Base-by-base conservation (phyloP, 2,329 filamentous ascomycete species). In the Trichophyton schoenleinii region DNA sequence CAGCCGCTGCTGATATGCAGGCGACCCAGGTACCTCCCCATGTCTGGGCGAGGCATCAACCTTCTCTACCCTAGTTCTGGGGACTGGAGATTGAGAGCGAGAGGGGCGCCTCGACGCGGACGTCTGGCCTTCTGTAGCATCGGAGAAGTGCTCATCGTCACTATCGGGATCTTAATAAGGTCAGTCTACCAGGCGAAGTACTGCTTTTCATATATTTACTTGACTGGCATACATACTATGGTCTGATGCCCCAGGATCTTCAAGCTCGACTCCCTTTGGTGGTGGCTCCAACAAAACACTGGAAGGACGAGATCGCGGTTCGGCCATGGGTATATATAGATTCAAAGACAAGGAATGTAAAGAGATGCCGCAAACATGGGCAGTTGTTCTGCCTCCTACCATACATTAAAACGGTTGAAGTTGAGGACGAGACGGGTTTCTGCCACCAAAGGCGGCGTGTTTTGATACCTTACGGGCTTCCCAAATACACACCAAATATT, bases 121-220 rank as follows among this genome's bases (percentile, higher is more conserved):
- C 64, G 64, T 66, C 36, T 67, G 64, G 66, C 82, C 83, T 75
- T 86, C 84, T 49, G 79, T 82, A 61, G 84, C 84, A 69, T 86
- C 84, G 55, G 83, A 85, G 71, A 86, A 87, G 72, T 86, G 81
- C 64, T 86, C 84, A 57, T 83, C 77, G 58, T 77, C 80, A 63
- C 79, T 80, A 62, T 80, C 80, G 46, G 79, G 80, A 55, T 71
- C 76, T 70, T 75, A 42, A 15, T 15, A 22, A 15, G 41, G 55
- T 34, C 9, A 59, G 28, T 28, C n/a, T 34, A 49, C 6, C 44
- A 52, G 20, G 22, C 13, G 3, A 9, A 52, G n/a, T 7, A n/a
- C n/a, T 18, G 41, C n/a, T 28, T 13, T 4, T 15, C 13, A 2
- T 15, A n/a, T 31, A 11, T 25, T 13, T 52, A 15, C 20, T 31